Base-by-base conservation (phyloP, 1,284 basidiomycete species). In the Inonotus hispidus region DNA sequence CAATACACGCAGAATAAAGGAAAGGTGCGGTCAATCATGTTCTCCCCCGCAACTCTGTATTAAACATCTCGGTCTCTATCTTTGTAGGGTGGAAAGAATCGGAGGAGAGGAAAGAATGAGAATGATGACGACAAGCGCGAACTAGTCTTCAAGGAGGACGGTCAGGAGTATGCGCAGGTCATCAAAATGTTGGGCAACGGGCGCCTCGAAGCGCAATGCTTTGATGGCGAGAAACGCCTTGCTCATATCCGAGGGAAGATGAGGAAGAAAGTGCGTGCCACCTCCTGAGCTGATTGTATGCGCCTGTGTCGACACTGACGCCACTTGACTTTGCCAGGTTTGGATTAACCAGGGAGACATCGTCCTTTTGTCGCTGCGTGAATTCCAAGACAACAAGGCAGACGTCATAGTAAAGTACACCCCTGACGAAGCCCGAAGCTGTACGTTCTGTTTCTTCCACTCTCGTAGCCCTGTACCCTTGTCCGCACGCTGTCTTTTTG, bases 271-370 rank as follows among this genome's bases (percentile, higher is more conserved):
- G 95, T 91, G 68, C 64, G 83, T 73, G 47, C n/a, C 56, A 10
- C 21, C 35, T 46, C 3, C 13, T n/a, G 25, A 27, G 29, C n/a
- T 32, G 35, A 39, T 58, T 2, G 46, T 57, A 25, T 29, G 60
- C 55, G 46, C 13, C 54, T 47, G 47, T 41, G 55, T 59, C 19
- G 19, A 14, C 50, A 16, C 13, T 23, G 25, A 41, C 45, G 49
- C 29, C 56, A 46, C 57, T 43, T 59, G 1, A 2, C 59, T 56
- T 14, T 50, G 50, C 39, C 37, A 97, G 95, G 95, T 99, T 69
- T 99, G 97, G 97, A 99, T 99, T 75, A 97, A 97, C 73, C 93
- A 95, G 70, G 97, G 97, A 68, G 97, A 99, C 72, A 98, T 99
- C 73, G 89, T 99, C 65, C 82, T 99, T 49, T 81, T 99, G 43